These are phyloP conservation scores for Asterella californica DNA, from an alignment of 225 moss, liverwort and hornwort genomes.

Conservation along the genomic window DNA sequence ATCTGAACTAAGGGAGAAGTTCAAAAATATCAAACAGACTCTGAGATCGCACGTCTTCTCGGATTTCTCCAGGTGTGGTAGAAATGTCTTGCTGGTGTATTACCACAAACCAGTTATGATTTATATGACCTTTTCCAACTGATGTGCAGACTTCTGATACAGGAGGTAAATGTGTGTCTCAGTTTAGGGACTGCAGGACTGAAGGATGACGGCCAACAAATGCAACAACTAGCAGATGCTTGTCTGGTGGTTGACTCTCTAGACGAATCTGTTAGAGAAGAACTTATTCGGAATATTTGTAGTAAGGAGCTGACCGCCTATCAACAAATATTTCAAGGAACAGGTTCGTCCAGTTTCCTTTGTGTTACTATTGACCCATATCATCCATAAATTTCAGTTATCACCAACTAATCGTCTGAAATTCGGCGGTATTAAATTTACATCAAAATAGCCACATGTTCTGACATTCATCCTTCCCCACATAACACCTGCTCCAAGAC, in stretches of 20 bases:
- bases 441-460: neutral
- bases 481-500: neutral
- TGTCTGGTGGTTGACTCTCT: conserved; percentile 91
- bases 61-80: conserved; percentile 83
- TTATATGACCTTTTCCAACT: neutral
- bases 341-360: conserved; percentile 50
- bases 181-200: conserved; percentile 92
- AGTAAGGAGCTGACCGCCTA: conserved; percentile 98
- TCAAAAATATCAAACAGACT: conserved; percentile 91
- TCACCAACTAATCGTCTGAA: neutral
- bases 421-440: neutral
- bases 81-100: neutral
- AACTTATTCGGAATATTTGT: conserved; percentile 92
- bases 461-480: neutral
- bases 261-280: conserved; percentile 95
- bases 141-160: conserved; percentile 1
- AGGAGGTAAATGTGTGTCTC: conserved; percentile 10
- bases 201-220: conserved; percentile 98
- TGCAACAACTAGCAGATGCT: conserved; percentile 99
- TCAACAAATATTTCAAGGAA: conserved; percentile 98
- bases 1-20: conserved; percentile 93
- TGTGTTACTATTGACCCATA: neutral
- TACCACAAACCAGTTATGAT: neutral
- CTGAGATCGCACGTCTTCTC: conserved; percentile 95
- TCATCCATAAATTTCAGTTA: neutral